Evolutionary conservation across 805 yeast species (phyloP), one percentile per base, ranked within the genome.

Genomic region (Candida adriatica): DNA sequence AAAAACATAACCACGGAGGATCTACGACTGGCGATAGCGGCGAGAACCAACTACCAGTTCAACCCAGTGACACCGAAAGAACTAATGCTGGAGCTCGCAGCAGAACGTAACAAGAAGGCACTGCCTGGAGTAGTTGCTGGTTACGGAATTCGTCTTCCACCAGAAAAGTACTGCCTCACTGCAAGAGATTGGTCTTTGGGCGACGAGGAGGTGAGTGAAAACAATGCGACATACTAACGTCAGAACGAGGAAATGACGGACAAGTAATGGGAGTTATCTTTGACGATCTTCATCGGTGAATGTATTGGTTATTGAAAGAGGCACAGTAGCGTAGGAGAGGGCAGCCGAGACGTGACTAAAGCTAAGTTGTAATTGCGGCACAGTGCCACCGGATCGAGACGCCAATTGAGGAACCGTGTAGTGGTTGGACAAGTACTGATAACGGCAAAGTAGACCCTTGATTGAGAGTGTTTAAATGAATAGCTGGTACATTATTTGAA

Each of bases 21-120:
- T 51, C 69, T 92, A 31, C 70, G 96, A 43, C 66, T 92, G 42
- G 96, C 96, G 1, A 87, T 92, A 18, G 90, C 92, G 0, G 92
- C 97, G 0, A 67, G 95, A 38, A 85, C 95, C n/a, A 87, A 84
- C 51, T 86, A 86, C 54, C 97, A 94, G 55, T 92, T 92, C 68
- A 87, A 87, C 56, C 96, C 97, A 3, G 82, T 83, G 3, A 92
- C 94, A 6, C 97, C 97, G 4, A 92, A 90, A 56, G 96, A 92
- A 55, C 63, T 90, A 43, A 59, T 92, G 42, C 62, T 92, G 56
- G 95, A 90, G 58, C 64, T 92, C 46, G 98, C 98, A 0, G 80
- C 79, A 13, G 98, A 94, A 52, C 68, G 95, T 42, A 92, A 92
- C 58, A 79, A 85, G 47, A 79, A 84, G 52, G 77, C 94, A 0